These are phyloP conservation scores for Bisporella sp. DNA, from an alignment of 2,329 filamentous ascomycete genomes.

Conservation along the genomic window DNA sequence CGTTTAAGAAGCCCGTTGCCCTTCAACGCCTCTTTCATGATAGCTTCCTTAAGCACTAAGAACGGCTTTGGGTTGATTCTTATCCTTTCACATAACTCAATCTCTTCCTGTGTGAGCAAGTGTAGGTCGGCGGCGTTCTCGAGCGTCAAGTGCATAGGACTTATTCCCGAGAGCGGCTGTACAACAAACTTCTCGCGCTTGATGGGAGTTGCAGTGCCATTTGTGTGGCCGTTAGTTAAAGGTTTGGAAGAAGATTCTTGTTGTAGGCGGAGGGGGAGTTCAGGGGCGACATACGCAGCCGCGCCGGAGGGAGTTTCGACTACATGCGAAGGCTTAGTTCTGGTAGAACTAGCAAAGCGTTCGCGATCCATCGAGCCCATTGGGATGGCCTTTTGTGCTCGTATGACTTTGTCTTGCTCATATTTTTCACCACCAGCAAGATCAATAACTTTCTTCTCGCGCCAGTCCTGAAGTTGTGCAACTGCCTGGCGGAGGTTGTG, in stretches of 20 bases:
- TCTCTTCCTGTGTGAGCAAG: conserved; percentile 75
- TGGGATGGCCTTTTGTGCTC: conserved; percentile 62
- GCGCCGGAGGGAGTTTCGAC: conserved; percentile 68
- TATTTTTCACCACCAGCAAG: conserved; percentile 85
- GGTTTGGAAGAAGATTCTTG: conserved; percentile 30
- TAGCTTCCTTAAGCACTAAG: conserved; percentile 84
- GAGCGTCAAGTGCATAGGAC: conserved; percentile 37
- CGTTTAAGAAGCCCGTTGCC: conserved; percentile 85
- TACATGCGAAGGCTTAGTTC: conserved; percentile 55
- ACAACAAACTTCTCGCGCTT: conserved; percentile 44
- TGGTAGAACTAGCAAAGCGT: conserved; percentile 62
- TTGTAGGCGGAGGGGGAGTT: conserved; percentile 58
- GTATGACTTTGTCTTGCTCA: conserved; percentile 75
- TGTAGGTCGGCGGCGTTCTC: conserved; percentile 72
- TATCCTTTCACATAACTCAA: conserved; percentile 76
- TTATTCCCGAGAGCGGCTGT: conserved; percentile 37
- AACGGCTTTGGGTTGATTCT: conserved; percentile 92
- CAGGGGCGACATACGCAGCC: conserved; percentile 69
- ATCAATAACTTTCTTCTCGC: conserved; percentile 74
- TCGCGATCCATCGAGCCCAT: conserved; percentile 82
- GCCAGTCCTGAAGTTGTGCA: conserved; percentile 87
- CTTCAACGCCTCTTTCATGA: conserved; percentile 87
- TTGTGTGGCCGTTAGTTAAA: conserved; percentile 44
- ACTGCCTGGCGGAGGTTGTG: conserved; percentile 88
- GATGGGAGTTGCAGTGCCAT: conserved; percentile 28